Conservation (phyloP, 495 filamentous ascomycete species). For the Aspergillus ostianus region DNA sequence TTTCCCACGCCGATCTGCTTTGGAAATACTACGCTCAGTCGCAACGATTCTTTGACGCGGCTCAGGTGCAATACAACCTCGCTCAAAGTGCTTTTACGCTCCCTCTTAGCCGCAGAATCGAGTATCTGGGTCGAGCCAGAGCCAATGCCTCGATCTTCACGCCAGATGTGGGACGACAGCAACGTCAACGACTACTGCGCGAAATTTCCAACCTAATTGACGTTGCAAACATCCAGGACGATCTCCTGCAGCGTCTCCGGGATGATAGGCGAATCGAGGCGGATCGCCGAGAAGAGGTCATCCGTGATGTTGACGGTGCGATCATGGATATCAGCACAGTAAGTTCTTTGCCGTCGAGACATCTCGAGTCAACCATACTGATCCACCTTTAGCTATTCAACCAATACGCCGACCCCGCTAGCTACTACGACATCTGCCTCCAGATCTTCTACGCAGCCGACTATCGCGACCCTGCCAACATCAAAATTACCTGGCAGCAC, state of each 20-base stretch:
- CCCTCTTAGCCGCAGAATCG: slow-evolving; percentile 73
- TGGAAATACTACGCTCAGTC: slow-evolving; percentile 85
- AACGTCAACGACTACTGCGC: slow-evolving; percentile 73
- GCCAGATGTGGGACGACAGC: slow-evolving; percentile 66
- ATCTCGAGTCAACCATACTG: slow-evolving; percentile 4
- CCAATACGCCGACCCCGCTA: slow-evolving; percentile 78
- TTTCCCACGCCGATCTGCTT: slow-evolving; percentile 82
- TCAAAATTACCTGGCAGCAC: slow-evolving; percentile 78
- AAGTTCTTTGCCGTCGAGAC: slow-evolving; percentile 32
- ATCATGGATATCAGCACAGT: slow-evolving; percentile 73
- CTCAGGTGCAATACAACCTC: slow-evolving; percentile 77
- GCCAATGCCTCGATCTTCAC: slow-evolving; percentile 79
- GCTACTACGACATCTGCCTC: slow-evolving; percentile 89
- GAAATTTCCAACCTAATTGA: slow-evolving; percentile 85
- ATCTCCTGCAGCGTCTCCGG: slow-evolving; percentile 76
- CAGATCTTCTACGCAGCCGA: slow-evolving; percentile 86
- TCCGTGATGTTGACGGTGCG: slow-evolving; percentile 66
- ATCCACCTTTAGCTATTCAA: slow-evolving; percentile 72
- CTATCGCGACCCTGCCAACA: slow-evolving; percentile 78
- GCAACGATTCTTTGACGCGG: slow-evolving; percentile 77
- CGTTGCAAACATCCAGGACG: slow-evolving; percentile 91
- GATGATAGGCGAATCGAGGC: slow-evolving; percentile 64
- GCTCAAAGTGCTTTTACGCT: slow-evolving; percentile 78
- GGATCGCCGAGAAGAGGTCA: slow-evolving; percentile 58
- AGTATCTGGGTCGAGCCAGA: slow-evolving; percentile 83